Evolutionary conservation across 2,329 filamentous ascomycete species (phyloP).

Genomic region (Xylariaceae sp.): DNA sequence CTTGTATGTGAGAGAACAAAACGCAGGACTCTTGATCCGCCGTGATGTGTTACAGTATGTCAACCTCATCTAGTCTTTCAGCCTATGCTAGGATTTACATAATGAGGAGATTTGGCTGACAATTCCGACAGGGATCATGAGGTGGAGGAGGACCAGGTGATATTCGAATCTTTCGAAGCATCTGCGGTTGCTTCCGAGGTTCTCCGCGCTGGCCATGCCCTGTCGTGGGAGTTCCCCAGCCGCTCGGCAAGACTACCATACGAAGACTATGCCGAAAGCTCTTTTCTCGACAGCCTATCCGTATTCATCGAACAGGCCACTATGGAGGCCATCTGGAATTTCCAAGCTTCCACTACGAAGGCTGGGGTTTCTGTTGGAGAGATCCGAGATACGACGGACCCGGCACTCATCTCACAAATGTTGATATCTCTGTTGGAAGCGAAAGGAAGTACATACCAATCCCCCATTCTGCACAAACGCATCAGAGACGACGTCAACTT

Average conservation of each 20-base stretch:
- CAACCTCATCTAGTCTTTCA: no score
- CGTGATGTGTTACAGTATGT: slow-evolving; percentile 19
- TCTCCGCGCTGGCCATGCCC: slow-evolving; percentile 39
- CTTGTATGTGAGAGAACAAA: slow-evolving; percentile 24
- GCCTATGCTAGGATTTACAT: not conserved
- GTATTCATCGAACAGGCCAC: slow-evolving; percentile 52
- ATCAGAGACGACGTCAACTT: slow-evolving; percentile 59
- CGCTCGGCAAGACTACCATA: slow-evolving; percentile 39
- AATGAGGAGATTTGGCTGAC: not conserved
- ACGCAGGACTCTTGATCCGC: slow-evolving; percentile 23
- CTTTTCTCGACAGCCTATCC: slow-evolving; percentile 45
- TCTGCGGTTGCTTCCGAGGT: slow-evolving; percentile 45
- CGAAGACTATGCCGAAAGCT: slow-evolving; percentile 30
- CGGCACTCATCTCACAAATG: slow-evolving; percentile 53
- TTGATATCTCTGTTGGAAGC: slow-evolving; percentile 56
- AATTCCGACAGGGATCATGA: slow-evolving; percentile 6
- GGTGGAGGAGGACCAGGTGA: slow-evolving; percentile 26
- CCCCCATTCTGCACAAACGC: slow-evolving; percentile 46
- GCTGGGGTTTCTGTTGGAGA: slow-evolving; percentile 45
- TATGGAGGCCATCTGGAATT: slow-evolving; percentile 45
- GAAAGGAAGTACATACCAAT: slow-evolving; percentile 37
- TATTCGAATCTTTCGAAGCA: slow-evolving; percentile 55
- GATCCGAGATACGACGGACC: slow-evolving; percentile 50
- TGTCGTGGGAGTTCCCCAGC: slow-evolving; percentile 54
- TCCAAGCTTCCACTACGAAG: slow-evolving; percentile 49